These are phyloP conservation scores for Dicorynia guianensis DNA, from an alignment of 306 rosid species.

Conservation along the genomic window DNA sequence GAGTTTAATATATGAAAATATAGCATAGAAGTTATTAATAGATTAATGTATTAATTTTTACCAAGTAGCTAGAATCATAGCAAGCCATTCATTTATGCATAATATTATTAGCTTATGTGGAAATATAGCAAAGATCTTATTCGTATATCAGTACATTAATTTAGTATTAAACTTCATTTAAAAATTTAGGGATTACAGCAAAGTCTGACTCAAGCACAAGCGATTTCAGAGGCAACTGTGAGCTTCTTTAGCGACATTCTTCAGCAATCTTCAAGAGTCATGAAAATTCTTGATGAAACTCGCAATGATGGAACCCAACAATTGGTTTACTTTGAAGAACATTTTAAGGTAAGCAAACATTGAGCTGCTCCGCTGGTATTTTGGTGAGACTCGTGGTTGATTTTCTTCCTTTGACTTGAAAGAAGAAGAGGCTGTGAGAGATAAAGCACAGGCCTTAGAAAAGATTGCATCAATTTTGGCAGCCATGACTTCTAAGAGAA, in stretches of 20 bases:
- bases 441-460: constrained; percentile 71
- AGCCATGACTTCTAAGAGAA: constrained; percentile 70
- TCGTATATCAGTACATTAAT: too few species aligned
- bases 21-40: too few species aligned
- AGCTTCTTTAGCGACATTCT: constrained; percentile 66
- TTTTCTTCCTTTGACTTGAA: constrained; percentile 38
- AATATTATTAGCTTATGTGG: too few species aligned
- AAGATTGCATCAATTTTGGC: constrained; percentile 70
- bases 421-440: constrained; percentile 79
- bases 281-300: constrained; percentile 64
- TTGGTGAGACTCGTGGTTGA: constrained; percentile 16
- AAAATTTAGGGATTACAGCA: constrained; percentile 69
- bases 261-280: constrained; percentile 62
- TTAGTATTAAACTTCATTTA: constrained; percentile 6
- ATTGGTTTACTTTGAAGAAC: constrained; percentile 69
- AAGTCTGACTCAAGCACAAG: constrained; percentile 64
- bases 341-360: constrained; percentile 67
- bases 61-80: too few species aligned
- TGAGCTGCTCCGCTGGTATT: constrained; percentile 6
- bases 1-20: too few species aligned
- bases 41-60: too few species aligned
- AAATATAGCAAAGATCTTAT: too few species aligned
- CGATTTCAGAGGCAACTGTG: constrained; percentile 69
- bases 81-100: too few species aligned
- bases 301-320: constrained; percentile 61